These are phyloP conservation scores for Metarhizium humberi DNA, from an alignment of 2,329 filamentous ascomycete genomes.

Conservation along the genomic window DNA sequence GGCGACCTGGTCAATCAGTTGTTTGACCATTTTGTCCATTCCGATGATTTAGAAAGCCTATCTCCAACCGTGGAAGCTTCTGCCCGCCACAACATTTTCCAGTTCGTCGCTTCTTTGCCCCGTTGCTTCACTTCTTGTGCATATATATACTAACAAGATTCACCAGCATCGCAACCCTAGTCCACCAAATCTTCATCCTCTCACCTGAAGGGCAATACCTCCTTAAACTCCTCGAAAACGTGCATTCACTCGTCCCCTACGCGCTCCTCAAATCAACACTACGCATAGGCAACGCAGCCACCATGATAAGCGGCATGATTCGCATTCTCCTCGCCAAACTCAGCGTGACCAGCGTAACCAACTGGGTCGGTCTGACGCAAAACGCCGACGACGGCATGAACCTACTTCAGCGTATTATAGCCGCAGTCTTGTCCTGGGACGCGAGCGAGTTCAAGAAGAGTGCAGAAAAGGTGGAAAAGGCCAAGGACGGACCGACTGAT, in stretches of 20 bases:
- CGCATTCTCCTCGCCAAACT: slow-evolving; percentile 68
- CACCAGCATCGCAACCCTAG: slow-evolving; percentile 57
- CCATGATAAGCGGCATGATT: slow-evolving; percentile 71
- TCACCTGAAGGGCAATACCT: slow-evolving; percentile 70
- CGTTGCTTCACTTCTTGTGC: background rate
- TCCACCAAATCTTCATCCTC: slow-evolving; percentile 64
- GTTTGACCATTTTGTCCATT: slow-evolving; percentile 50
- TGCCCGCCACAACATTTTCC: slow-evolving; percentile 58
- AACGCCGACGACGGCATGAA: slow-evolving; percentile 74
- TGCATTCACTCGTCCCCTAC: slow-evolving; percentile 65
- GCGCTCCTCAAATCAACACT: slow-evolving; percentile 63
- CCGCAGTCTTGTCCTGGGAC: slow-evolving; percentile 65
- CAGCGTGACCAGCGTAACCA: slow-evolving; percentile 63
- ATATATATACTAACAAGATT: background rate
- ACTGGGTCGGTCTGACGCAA: slow-evolving; percentile 67
- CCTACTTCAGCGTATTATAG: slow-evolving; percentile 67
- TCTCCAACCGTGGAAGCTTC: slow-evolving; percentile 53
- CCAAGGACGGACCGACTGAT: slow-evolving; percentile 47
- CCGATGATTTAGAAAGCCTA: slow-evolving; percentile 54
- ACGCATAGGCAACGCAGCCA: slow-evolving; percentile 67
- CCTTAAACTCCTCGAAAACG: slow-evolving; percentile 59
- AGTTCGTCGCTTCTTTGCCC: slow-evolving; percentile 37
- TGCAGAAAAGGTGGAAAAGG: slow-evolving; percentile 54
- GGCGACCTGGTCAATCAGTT: slow-evolving; percentile 57
- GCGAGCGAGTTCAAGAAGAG: slow-evolving; percentile 58